phyloP scores from a whole-genome alignment of 768 basidiomycete species.

The Macrolepiota dolichaula region DNA sequence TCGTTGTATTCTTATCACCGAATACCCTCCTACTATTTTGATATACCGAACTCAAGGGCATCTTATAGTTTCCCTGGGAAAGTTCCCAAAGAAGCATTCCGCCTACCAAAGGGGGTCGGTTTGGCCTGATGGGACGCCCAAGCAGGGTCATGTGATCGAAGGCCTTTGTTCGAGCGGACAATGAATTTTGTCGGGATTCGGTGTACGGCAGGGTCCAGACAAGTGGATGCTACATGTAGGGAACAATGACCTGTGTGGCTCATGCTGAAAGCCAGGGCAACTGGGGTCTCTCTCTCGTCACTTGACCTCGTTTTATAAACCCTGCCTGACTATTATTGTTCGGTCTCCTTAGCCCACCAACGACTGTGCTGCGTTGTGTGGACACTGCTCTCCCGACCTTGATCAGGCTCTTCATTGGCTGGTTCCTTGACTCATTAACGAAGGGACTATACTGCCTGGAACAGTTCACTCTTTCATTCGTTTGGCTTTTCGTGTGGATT shows the following conservation, averaged over 20 bases:
- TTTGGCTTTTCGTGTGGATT: background rate
- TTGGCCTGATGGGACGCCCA: background rate
- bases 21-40: too few species aligned
- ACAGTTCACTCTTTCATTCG: background rate
- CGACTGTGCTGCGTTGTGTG: background rate
- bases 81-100: background rate
- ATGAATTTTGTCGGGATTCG: background rate
- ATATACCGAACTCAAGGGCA: background rate
- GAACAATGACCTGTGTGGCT: background rate
- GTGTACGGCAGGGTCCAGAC: background rate
- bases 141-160: background rate
- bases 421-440: background rate
- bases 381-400: background rate
- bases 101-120: background rate
- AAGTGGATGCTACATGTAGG: background rate
- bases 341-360: background rate
- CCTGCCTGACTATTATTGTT: background rate
- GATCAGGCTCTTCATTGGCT: background rate
- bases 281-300: background rate
- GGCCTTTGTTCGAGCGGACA: background rate
- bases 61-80: background rate
- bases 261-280: background rate
- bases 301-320: background rate
- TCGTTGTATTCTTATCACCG: too few species aligned
- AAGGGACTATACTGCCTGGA: background rate